Percentiles rank a stretch among this genome's conserved stretches.
Evolutionary conservation across 1,139 yeast species (phyloP).

Genomic region (Yamadazyma mexicana): DNA sequence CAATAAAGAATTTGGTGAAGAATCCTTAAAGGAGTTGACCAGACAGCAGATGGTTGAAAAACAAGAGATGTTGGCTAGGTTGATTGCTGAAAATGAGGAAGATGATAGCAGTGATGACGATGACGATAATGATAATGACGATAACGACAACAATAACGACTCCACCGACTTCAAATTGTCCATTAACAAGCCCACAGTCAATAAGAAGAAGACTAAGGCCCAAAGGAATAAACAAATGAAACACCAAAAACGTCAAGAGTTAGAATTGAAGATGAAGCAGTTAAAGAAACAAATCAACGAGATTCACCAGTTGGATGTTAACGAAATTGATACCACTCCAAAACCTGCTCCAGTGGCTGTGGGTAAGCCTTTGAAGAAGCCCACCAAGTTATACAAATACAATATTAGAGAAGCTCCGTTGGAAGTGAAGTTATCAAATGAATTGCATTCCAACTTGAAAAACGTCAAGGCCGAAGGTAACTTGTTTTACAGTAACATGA

Average conservation of each 20-base stretch:
- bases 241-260: slow-evolving; percentile 58
- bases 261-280: slow-evolving; percentile 58
- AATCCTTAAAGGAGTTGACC: slow-evolving; percentile 65
- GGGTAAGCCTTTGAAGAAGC: slow-evolving; percentile 20
- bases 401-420: slow-evolving; percentile 61
- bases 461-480: slow-evolving; percentile 90
- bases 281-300: slow-evolving; percentile 58
- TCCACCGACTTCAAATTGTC: slow-evolving; percentile 50
- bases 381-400: slow-evolving; percentile 51
- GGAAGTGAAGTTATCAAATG: slow-evolving; percentile 88
- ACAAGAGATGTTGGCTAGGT: slow-evolving; percentile 59
- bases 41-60: slow-evolving; percentile 61
- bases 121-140: slow-evolving; percentile 45
- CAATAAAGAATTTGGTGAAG: slow-evolving; percentile 63
- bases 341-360: slow-evolving; percentile 17
- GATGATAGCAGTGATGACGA: slow-evolving; percentile 32
- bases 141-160: slow-evolving; percentile 30
- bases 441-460: slow-evolving; percentile 81
- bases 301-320: slow-evolving; percentile 57
- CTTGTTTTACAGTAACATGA: slow-evolving; percentile 77
- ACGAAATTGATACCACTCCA: slow-evolving; percentile 18
- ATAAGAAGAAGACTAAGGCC: slow-evolving; percentile 72
- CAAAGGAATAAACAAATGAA: slow-evolving; percentile 72
- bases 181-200: slow-evolving; percentile 66
- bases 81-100: slow-evolving; percentile 58